Evolutionary conservation across 352 stramenopile genomes (phyloP).

Genomic region (Bremia lactucae): DNA sequence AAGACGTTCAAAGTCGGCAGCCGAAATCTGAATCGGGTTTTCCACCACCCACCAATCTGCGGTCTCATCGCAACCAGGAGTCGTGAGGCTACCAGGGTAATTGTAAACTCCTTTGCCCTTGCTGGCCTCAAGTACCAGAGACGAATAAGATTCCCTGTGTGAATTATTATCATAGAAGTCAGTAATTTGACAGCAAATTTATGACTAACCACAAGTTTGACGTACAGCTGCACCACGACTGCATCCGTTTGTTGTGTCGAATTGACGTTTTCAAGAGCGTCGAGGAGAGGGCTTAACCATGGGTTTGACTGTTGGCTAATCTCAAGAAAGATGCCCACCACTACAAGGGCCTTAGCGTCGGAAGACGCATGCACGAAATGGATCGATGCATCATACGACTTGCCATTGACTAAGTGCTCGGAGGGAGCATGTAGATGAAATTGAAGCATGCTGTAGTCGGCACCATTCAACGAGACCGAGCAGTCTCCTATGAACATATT

Average conservation of each 20-base stretch:
- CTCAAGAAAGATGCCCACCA: slow-evolving; percentile 27
- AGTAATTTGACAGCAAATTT: background rate
- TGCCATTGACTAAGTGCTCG: slow-evolving; percentile 35
- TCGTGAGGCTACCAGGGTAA: slow-evolving; percentile 50
- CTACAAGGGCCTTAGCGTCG: slow-evolving; percentile 17
- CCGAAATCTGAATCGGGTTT: slow-evolving; percentile 28
- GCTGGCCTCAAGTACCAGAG: slow-evolving; percentile 9
- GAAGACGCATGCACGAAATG: slow-evolving; percentile 35
- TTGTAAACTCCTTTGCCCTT: slow-evolving; percentile 22
- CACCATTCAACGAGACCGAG: slow-evolving; percentile 5
- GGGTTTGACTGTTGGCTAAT: slow-evolving; percentile 7
- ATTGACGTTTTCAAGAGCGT: slow-evolving; percentile 15
- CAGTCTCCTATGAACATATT: slow-evolving; percentile 10
- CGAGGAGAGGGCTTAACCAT: slow-evolving; percentile 19
- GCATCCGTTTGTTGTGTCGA: slow-evolving; percentile 2
- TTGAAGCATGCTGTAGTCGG: slow-evolving; percentile 21
- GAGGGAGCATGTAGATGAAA: slow-evolving; percentile 34
- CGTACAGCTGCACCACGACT: slow-evolving; percentile 1
- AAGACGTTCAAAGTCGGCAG: slow-evolving; percentile 19
- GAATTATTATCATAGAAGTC: slow-evolving; percentile 1
- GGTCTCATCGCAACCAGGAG: slow-evolving; percentile 21
- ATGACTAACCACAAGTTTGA: background rate
- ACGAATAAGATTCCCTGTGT: slow-evolving; percentile 25
- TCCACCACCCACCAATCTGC: slow-evolving; percentile 27
- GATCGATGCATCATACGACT: slow-evolving; percentile 22